These are phyloP conservation scores for Xylariaceae sp. DNA, from an alignment of 2,329 filamentous ascomycete genomes.

Conservation along the genomic window DNA sequence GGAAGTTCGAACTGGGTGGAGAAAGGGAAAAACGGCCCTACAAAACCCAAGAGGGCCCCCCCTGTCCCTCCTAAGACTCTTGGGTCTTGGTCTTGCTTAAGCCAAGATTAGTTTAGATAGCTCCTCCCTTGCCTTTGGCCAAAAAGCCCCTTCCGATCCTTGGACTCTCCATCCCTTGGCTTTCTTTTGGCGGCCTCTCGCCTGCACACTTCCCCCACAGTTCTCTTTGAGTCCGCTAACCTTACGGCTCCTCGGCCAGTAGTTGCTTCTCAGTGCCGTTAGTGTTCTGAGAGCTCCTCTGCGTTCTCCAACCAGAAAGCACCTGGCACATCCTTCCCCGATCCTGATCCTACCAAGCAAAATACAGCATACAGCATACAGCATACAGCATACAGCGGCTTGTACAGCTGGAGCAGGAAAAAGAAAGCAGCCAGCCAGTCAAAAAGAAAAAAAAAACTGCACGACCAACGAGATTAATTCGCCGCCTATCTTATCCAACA, in stretches of 20 bases:
- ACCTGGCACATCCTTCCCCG: conserved; percentile 16
- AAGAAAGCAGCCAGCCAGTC: conserved; percentile 12
- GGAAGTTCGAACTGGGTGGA: conserved; percentile 14
- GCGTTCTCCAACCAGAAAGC: conserved; percentile 13
- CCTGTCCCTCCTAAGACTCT: conserved; percentile 22
- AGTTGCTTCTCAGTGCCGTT: conserved; percentile 9
- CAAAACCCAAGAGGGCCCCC: conserved; percentile 24
- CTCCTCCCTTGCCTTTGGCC: conserved; percentile 15
- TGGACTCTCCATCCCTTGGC: conserved; percentile 12
- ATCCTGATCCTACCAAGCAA: neutral
- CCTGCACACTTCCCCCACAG: neutral
- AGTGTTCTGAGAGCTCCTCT: conserved; percentile 14
- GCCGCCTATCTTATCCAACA: too few species aligned
- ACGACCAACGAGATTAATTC: conserved; percentile 6
- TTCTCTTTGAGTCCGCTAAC: neutral
- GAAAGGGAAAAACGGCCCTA: conserved; percentile 19
- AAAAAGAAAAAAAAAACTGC: conserved; percentile 6
- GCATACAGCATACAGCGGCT: too few species aligned
- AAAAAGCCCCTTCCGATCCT: conserved; percentile 11
- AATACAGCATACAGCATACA: too few species aligned
- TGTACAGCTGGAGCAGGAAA: conserved; percentile 1
- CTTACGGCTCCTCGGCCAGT: conserved; percentile 13
- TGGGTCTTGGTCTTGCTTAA: conserved; percentile 9
- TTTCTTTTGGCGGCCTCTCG: conserved; percentile 9
- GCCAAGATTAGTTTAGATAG: conserved; percentile 21